Evolutionary conservation across 2,329 filamentous ascomycete species (phyloP), one percentile per base, ranked within the genome.

Genomic region (Epichloe glyceriae): DNA sequence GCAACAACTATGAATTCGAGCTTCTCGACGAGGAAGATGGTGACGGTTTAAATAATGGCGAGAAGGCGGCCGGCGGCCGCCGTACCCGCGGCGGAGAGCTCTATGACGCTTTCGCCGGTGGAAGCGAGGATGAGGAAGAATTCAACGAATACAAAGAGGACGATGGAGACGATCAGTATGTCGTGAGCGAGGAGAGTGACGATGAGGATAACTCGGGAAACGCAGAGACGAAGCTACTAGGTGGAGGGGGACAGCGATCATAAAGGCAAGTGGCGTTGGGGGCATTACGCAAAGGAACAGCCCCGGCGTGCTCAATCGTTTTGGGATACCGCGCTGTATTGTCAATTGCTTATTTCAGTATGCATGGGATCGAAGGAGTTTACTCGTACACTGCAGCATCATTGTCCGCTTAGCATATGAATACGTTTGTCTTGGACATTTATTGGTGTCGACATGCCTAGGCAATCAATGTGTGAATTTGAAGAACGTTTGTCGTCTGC

Each of bases 91-190:
- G 88, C 2, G 89, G 91, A 30, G 91, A 97, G 70, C 71, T 98
- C 43, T 98, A 98, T 65, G 93, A 98, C 72, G 93, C 93, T 4
- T 98, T 98, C 74, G 93, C 93, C 0, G 90, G 88, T 15, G 91
- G 89, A 49, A 82, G 78, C 54, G 76, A 79, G 22, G 91, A 91
- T 52, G 90, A 69, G 3, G 62, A 69, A 17, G 50, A 49, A 34
- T 68, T 71, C 39, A 70, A 70, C 4, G 64, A 61, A 44, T 72
- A 72, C 35, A 71, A 70, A 14, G 71, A 51, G 20, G 55, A 56
- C 2, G 46, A 53, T 26, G 56, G 57, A 38, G 52, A 67, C 15
- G 68, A 70, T 46, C 70, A 73, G 54, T 75, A 78, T 55, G 73
- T 76, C 2, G 69, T 79, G 46, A 75, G 75, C 4, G 74, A 72